Percentiles rank a stretch among this genome's conserved stretches.
These are phyloP conservation scores for Ustilago esculenta DNA, from an alignment of 1,284 basidiomycete genomes.

Conservation along the genomic window DNA sequence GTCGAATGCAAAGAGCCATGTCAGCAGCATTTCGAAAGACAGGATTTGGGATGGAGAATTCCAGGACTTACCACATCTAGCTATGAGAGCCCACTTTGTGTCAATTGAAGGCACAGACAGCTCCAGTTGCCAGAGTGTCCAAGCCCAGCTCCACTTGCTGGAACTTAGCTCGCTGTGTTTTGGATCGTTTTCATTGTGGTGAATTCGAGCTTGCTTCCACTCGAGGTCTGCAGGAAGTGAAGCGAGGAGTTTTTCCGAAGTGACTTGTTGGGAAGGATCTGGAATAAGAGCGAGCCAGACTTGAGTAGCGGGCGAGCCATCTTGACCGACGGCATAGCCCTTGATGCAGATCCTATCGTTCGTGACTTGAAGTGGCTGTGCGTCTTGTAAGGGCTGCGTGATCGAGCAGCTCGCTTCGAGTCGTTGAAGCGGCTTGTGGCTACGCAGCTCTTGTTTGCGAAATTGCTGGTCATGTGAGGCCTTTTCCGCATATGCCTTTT, in stretches of 20 bases:
- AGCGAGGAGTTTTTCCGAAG: constrained; percentile 18
- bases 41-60: no score
- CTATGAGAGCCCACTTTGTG: constrained; percentile 23
- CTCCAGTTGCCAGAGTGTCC: constrained; percentile 42
- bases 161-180: background rate
- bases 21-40: background rate
- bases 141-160: constrained; percentile 42
- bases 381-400: constrained; percentile 19
- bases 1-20: background rate
- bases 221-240: constrained; percentile 14
- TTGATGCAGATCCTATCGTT: constrained; percentile 11
- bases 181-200: background rate
- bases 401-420: constrained; percentile 42
- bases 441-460: constrained; percentile 11
- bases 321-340: constrained; percentile 48
- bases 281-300: constrained; percentile 20
- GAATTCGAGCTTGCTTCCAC: constrained; percentile 26
- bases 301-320: constrained; percentile 25
- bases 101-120: constrained; percentile 1
- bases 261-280: background rate
- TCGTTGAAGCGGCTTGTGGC: constrained; percentile 28
- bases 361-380: background rate
- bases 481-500: constrained; percentile 16
- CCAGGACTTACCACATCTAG: constrained; percentile 42
- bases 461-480: constrained; percentile 13